A percentile compares a stretch with the other conserved stretches of the same genome.
phyloP scores from a whole-genome alignment of 2,329 filamentous ascomycete genomes.

The Clarireedia sp. region DNA sequence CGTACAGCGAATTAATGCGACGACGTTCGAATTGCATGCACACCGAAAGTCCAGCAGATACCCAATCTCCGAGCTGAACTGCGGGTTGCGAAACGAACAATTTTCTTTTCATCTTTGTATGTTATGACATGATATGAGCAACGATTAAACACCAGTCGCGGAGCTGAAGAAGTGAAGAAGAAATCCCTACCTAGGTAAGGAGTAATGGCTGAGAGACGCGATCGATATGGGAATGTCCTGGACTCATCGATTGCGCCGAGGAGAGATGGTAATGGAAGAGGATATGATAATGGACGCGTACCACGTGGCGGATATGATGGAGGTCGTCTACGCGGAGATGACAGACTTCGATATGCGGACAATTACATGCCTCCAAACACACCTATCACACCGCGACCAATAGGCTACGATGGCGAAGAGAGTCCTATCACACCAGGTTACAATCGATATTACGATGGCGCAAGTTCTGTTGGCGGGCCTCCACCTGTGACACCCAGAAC shows the following conservation, averaged over 20 bases:
- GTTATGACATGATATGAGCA: slow-evolving; percentile 4
- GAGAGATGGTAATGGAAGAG: slow-evolving; percentile 4
- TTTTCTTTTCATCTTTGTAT: too few species aligned
- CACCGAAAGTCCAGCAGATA: too few species aligned
- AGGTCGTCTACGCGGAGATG: not conserved
- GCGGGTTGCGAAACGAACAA: too few species aligned
- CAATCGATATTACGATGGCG: slow-evolving; percentile 1
- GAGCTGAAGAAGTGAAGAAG: slow-evolving; percentile 9
- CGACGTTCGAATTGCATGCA: too few species aligned
- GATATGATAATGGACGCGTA: slow-evolving; percentile 7
- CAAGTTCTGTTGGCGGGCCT: not conserved
- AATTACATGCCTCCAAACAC: slow-evolving; percentile 7
- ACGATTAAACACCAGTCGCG: slow-evolving; percentile 1
- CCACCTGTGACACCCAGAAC: slow-evolving; percentile 2
- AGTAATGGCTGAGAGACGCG: slow-evolving; percentile 7
- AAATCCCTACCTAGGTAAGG: slow-evolving; percentile 7
- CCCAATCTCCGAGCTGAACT: too few species aligned
- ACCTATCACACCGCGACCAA: slow-evolving; percentile 4
- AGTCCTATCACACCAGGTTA: slow-evolving; percentile 1
- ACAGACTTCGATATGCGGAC: not conserved
- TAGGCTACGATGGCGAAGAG: slow-evolving; percentile 5
- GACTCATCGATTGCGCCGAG: slow-evolving; percentile 4
- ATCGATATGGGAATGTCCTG: slow-evolving; percentile 1
- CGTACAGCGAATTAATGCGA: not conserved
- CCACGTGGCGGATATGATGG: slow-evolving; percentile 1